A percentile compares a stretch with the other conserved stretches of the same genome.
Conservation (phyloP, 371 early-diverging fungal species). For the Mucor piriformis region DNA sequence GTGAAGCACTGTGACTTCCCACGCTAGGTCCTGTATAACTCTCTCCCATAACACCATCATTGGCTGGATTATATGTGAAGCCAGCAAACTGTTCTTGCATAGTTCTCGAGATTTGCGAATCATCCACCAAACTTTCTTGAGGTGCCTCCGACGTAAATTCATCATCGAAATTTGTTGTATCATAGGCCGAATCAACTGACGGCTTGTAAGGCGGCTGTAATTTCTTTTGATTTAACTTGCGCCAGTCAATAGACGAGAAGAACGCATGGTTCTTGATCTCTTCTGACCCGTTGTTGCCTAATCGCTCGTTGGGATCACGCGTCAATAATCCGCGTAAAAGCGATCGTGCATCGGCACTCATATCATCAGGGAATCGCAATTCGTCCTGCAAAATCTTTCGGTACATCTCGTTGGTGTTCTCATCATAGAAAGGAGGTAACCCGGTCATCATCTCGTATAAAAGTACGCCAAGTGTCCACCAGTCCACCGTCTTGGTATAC, state of each 20-base stretch:
- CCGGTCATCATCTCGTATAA: conserved; percentile 97
- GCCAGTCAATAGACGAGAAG: conserved; percentile 93
- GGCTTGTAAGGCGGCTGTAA: conserved; percentile 94
- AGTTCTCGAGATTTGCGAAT: conserved; percentile 82
- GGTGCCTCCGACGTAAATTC: conserved; percentile 86
- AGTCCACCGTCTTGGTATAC: conserved; percentile 95
- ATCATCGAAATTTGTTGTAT: conserved; percentile 85
- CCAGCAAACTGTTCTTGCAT: conserved; percentile 95
- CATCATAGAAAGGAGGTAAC: conserved; percentile 95
- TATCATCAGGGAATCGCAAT: conserved; percentile 84
- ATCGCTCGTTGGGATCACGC: conserved; percentile 83
- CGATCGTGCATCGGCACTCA: conserved; percentile 73
- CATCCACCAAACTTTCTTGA: conserved; percentile 83
- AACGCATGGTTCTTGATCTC: conserved; percentile 94
- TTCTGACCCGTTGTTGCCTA: conserved; percentile 86
- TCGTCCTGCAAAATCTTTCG: conserved; percentile 88
- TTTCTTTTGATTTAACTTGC: conserved; percentile 81
- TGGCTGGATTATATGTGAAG: conserved; percentile 63
- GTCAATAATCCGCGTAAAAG: conserved; percentile 79
- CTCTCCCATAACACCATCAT: conserved; percentile 49
- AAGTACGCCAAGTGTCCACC: conserved; percentile 98
- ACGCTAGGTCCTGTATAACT: conserved; percentile 32
- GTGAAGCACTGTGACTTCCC: conserved; percentile 17
- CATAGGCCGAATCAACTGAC: conserved; percentile 76
- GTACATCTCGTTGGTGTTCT: conserved; percentile 96